phyloP scores from a whole-genome alignment of 345 rosid species.

The Nephelium lappaceum region DNA sequence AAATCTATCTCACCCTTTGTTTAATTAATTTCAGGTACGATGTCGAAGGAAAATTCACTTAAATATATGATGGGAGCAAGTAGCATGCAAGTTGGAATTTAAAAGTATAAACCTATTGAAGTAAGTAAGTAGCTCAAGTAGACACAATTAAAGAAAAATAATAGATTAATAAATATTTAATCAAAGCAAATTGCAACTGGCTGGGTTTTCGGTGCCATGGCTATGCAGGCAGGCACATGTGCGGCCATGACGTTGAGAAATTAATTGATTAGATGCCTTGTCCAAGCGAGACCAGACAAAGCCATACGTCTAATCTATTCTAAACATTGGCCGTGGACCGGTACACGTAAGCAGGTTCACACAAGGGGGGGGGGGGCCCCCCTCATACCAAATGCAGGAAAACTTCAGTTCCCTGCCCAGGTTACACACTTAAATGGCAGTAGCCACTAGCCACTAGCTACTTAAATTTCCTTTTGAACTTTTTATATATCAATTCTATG shows the following conservation, averaged over 20 bases:
- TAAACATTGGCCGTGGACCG: background rate
- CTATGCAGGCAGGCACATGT: too few relatives aligned
- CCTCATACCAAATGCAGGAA: background rate
- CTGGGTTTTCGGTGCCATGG: too few relatives aligned
- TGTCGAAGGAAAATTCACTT: background rate
- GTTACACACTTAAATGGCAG: background rate
- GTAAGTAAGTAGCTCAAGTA: too few relatives aligned
- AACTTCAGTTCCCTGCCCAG: background rate
- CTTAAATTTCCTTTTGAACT: background rate
- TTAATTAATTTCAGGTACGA: background rate
- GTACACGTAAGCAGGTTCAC: background rate
- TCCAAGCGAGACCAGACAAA: slow-evolving; percentile 17
- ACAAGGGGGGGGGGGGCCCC: too few relatives aligned
- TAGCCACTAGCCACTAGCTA: background rate
- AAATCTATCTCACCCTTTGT: too few relatives aligned
- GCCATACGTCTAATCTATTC: background rate
- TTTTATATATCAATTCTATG: background rate
- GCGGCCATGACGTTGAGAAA: too few relatives aligned
- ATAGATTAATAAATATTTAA: too few relatives aligned
- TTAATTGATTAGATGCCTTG: slow-evolving; percentile 10
- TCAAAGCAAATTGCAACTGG: too few relatives aligned
- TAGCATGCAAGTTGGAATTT: too few relatives aligned
- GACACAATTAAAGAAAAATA: too few relatives aligned
- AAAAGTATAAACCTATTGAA: too few relatives aligned
- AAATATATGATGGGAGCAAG: too few relatives aligned